Base-by-base conservation (phyloP, 2,329 filamentous ascomycete species). In the Cordyceps cateniannulata region DNA sequence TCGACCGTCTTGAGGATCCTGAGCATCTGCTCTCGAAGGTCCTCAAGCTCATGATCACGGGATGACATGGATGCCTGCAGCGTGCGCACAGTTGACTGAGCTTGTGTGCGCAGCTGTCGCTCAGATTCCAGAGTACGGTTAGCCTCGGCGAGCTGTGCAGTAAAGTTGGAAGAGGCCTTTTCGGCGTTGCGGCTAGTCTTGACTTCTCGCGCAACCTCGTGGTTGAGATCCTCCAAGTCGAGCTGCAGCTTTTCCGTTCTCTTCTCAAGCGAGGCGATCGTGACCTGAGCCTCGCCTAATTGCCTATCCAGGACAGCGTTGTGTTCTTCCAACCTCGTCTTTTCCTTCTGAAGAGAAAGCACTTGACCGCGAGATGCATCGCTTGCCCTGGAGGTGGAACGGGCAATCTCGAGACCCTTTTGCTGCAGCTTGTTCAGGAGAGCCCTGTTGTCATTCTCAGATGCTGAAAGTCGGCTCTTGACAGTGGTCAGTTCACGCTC, bases 371-470 rank as follows among this genome's bases (percentile, higher is more conserved):
- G 87, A 51, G 92, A 90, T 35, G 86, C 90, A 67, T 98, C 93
- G 63, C 85, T 92, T 32, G 90, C 93, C 62, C 88, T 88, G 5
- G 93, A 96, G 63, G 85, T 91, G 0, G 93, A 95, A 50, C 95
- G 85, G 45, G 93, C 93, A 72, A 99, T 96, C 70, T 99, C 93
- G 7, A 99, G 82, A 32, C 96, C 95, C 78, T 98, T 98, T 69
- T 98, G 93, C 69, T 98, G 93, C 20, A 99, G 82, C 75, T 98
- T 98, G 77, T 97, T 98, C 65, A 98, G 82, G n/a, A 99, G 79
- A 5, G 92, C 88, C 56, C 91, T 88, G 69, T 98, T 98, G 75
- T 98, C 93, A 68, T 98, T 97, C 72, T 99, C 93, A 0, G 93
- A 98, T 25, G 93, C 95, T 8, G 88, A 83, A 45, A 99, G 79